phyloP scores from a whole-genome alignment of 1,284 basidiomycete genomes.

The Cryptococcus hybrid region DNA sequence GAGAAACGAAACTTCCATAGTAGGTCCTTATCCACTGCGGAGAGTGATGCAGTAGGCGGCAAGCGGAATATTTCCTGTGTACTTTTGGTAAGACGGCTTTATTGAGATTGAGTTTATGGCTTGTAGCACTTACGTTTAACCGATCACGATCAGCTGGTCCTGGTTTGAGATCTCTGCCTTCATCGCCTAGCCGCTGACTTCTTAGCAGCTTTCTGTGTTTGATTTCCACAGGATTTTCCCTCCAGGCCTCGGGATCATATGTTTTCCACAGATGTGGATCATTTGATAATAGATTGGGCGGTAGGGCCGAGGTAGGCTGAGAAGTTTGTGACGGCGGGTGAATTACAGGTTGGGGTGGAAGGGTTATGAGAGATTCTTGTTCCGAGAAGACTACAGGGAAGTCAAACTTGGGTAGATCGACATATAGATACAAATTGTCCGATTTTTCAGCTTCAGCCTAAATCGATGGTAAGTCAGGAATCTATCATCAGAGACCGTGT shows the following conservation, averaged over 20 bases:
- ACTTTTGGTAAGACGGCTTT: not conserved
- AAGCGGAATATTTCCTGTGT: slow-evolving; percentile 78
- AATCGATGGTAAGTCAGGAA: not conserved
- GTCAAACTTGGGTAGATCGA: slow-evolving; percentile 95
- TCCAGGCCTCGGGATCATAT: slow-evolving; percentile 79
- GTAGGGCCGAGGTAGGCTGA: slow-evolving; percentile 39
- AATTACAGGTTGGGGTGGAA: slow-evolving; percentile 44
- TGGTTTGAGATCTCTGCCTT: slow-evolving; percentile 94
- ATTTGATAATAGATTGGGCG: slow-evolving; percentile 57
- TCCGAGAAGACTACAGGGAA: slow-evolving; percentile 94
- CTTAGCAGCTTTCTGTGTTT: slow-evolving; percentile 93
- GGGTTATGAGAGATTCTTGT: slow-evolving; percentile 32
- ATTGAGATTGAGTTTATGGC: not conserved
- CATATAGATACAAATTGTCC: slow-evolving; percentile 85
- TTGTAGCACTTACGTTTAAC: slow-evolving; percentile 66
- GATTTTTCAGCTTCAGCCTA: slow-evolving; percentile 85
- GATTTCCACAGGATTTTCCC: slow-evolving; percentile 92
- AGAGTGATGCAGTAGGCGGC: slow-evolving; percentile 84
- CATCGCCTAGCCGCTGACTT: slow-evolving; percentile 89
- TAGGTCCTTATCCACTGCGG: slow-evolving; percentile 85
- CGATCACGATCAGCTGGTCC: slow-evolving; percentile 94
- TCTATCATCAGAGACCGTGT: not conserved
- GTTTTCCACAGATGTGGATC: slow-evolving; percentile 82
- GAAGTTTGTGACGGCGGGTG: slow-evolving; percentile 26
- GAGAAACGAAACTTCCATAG: slow-evolving; percentile 99